Base-by-base conservation (phyloP, 78 protist species). In the Capsaspora owczarzaki region DNA sequence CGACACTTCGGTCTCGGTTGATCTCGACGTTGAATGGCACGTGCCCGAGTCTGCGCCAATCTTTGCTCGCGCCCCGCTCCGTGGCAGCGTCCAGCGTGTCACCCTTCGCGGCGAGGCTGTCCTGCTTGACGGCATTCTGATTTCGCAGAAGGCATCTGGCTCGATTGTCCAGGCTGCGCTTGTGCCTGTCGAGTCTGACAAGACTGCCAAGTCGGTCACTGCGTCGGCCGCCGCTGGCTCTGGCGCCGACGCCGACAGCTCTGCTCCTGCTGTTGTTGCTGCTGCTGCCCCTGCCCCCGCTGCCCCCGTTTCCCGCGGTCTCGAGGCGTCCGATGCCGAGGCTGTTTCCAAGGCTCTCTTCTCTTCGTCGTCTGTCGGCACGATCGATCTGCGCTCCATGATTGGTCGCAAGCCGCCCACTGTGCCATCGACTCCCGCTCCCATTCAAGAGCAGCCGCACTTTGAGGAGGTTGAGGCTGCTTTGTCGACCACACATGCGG, bases 1-100 rank as follows among this genome's bases (percentile, higher is more conserved):
- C 69, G 86, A 82, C 74, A 85, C 90, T 42, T 61, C 56, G 56
- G 80, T 88, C 63, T 90, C 85, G 77, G 76, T 87, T 47, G 90
- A 85, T 61, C 76, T 86, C 82, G 92, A 91, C 71, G 69, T 75
- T 51, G 83, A 70, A 74, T 85, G 85, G 88, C 35, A 69, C 61
- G 76, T 85, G 81, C 25, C 78, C 78, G 49, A 63, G 76, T 29
- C 43, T 1, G 71, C 1, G 71, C 16, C 38, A 33, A 63, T 6
- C 35, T 25, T 4, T 41, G 16, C 35, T 16, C 42, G 71, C 71
- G 33, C 6, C 35, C 2, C 3, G 43, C 1, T 33, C 71, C 71
- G 33, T 41, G 71, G 71, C 71, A 23, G 35, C 71, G 71, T 63
- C 6, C 10, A 8, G 72, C 72, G 72, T 25, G 35, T 63, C 43